Percentiles rank a stretch among this genome's conserved stretches.
Evolutionary conservation across 108 stramenopile genomes (phyloP).

Genomic region (Epithemia pelagica): DNA sequence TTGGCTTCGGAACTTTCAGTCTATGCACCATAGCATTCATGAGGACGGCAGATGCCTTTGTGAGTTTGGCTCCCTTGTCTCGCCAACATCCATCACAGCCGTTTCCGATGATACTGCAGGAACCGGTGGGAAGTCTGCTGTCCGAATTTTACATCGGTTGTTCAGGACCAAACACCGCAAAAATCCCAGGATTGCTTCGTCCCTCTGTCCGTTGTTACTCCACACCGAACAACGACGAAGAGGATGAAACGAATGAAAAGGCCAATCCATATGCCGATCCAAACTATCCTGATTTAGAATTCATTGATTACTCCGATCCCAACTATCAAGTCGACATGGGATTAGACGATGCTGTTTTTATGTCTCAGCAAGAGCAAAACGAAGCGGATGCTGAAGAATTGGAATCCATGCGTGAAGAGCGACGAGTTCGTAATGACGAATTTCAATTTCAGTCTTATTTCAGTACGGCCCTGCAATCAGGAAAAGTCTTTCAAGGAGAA

Average conservation of each 20-base stretch:
- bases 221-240: conserved; percentile 1
- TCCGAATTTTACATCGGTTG: no score
- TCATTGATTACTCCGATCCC: conserved; percentile 79
- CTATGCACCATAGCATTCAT: no score
- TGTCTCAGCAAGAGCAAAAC: not conserved
- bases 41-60: no score
- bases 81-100: no score
- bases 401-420: conserved; percentile 81
- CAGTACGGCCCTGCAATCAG: conserved; percentile 43
- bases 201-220: no score
- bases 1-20: no score
- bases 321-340: conserved; percentile 64
- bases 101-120: no score
- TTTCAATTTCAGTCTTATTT: conserved; percentile 88
- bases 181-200: no score
- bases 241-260: conserved; percentile 25
- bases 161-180: no score
- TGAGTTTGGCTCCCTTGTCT: no score
- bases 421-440: conserved; percentile 74
- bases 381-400: conserved; percentile 33
- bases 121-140: no score
- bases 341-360: conserved; percentile 43
- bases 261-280: conserved; percentile 46
- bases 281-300: conserved; percentile 80
- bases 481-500: conserved; percentile 64